These are phyloP conservation scores for Exidia glandulosa DNA, from an alignment of 768 basidiomycete genomes.

Conservation along the genomic window DNA sequence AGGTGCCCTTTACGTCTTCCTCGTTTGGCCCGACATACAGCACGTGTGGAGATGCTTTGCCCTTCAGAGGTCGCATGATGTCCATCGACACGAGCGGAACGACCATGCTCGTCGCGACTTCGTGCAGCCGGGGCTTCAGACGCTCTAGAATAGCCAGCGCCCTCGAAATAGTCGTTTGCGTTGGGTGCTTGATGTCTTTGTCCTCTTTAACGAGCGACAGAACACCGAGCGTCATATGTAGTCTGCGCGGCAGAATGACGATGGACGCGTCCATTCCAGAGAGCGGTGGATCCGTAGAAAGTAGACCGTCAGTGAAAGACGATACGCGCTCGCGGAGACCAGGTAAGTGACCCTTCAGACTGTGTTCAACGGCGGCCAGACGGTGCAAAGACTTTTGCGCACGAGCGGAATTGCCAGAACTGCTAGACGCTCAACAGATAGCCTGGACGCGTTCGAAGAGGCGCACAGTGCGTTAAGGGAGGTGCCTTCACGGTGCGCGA, in stretches of 20 bases:
- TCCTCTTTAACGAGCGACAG: slow-evolving; percentile 37
- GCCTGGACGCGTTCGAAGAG: background rate
- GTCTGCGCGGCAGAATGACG: slow-evolving; percentile 43
- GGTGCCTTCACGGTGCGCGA: background rate
- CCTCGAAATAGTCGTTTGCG: slow-evolving; percentile 10
- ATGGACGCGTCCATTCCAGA: slow-evolving; percentile 51
- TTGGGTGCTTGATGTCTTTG: slow-evolving; percentile 2
- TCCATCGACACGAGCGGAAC: slow-evolving; percentile 38
- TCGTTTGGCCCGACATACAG: slow-evolving; percentile 42
- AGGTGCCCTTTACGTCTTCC: slow-evolving; percentile 19
- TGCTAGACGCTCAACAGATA: background rate
- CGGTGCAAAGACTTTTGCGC: background rate
- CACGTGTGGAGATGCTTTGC: slow-evolving; percentile 34
- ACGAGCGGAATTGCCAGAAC: slow-evolving; percentile 4
- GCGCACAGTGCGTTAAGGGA: slow-evolving; percentile 3
- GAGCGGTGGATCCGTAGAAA: slow-evolving; percentile 20
- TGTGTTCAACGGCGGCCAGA: background rate
- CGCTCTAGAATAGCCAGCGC: slow-evolving; percentile 16
- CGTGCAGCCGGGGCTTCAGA: slow-evolving; percentile 19
- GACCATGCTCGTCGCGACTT: slow-evolving; percentile 23
- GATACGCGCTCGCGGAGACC: slow-evolving; percentile 16
- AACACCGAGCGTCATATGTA: slow-evolving; percentile 68
- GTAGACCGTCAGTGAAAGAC: slow-evolving; percentile 19
- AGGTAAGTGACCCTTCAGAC: slow-evolving; percentile 11
- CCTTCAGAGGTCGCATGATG: slow-evolving; percentile 33